Base-by-base conservation (phyloP, 2,329 filamentous ascomycete species). In the Nothopassalora personata region DNA sequence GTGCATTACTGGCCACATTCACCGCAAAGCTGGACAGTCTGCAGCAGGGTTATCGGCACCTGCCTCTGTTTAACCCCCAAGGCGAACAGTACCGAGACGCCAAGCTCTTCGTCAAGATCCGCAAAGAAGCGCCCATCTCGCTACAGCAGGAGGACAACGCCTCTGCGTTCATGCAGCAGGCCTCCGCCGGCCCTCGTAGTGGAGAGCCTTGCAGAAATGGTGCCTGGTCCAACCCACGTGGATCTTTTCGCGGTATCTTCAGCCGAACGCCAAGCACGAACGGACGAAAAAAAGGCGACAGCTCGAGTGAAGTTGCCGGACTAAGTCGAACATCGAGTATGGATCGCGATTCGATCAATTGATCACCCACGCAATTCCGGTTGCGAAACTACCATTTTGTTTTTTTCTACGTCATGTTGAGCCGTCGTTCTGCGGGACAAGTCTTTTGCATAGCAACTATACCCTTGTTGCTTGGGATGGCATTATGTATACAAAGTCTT, bases 41-140 rank as follows among this genome's bases (percentile, higher is more conserved):
- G 46, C 91, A 93, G 72, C 87, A 94, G 74, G 94, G 94, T 30
- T 97, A 94, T 74, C 91, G 93, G 62, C 95, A 96, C 61, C 80
- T 97, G 55, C 94, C 93, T 10, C 81, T 99, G 15, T 88, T 91
- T 73, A 92, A 97, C 75, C 83, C 86, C 57, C 89, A 91, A 63
- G 94, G 92, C 61, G 92, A 97, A 68, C 90, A 92, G 68, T 97
- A 95, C 72, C 82, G 97, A 47, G 97, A 97, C 76, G 96, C 94
- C 2, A 95, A 91, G 10, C 80, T 99, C 15, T 96, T 97, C 74
- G 96, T 92, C 78, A 87, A 87, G 69, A 89, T 97, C 76, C 86
- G 86, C 66, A 88, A 85, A 64, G 78, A 83, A 60, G 61, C 66
- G 15, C 68, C 70, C 0, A 59, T 70, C 45, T 62, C 68, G 7